Conservation (phyloP, 805 yeast genomes). For the Ogataea ganodermae region DNA sequence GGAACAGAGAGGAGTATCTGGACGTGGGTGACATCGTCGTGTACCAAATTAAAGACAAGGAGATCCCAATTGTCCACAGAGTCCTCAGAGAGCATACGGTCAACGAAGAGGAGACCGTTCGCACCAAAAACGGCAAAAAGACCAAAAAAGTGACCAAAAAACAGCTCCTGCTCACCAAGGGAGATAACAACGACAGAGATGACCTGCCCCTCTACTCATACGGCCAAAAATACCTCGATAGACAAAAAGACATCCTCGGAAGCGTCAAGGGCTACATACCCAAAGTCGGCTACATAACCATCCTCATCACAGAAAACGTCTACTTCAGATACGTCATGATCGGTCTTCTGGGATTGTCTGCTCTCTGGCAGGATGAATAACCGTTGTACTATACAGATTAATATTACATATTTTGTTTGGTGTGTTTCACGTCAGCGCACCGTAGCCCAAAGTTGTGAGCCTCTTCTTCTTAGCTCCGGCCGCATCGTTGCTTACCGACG, state of each 20-base stretch:
- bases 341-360: slow-evolving; percentile 70
- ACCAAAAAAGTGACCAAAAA: slow-evolving; percentile 13
- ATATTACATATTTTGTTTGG: not conserved
- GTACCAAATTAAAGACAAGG: slow-evolving; percentile 74
- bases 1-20: slow-evolving; percentile 74
- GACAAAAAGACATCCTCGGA: slow-evolving; percentile 79
- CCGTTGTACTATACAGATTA: not conserved
- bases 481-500: not conserved
- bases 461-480: slow-evolving; percentile 19
- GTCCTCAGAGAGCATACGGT: slow-evolving; percentile 81
- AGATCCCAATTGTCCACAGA: slow-evolving; percentile 96
- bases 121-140: slow-evolving; percentile 18
- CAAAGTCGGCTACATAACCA: slow-evolving; percentile 85
- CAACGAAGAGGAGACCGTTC: slow-evolving; percentile 18
- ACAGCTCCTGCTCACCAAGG: slow-evolving; percentile 86
- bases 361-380: slow-evolving; percentile 61
- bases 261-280: slow-evolving; percentile 94
- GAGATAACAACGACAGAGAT: slow-evolving; percentile 93
- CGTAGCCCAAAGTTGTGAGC: slow-evolving; percentile 31
- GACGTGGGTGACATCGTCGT: slow-evolving; percentile 93
- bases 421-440: slow-evolving; percentile 16
- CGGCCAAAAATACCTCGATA: slow-evolving; percentile 73
- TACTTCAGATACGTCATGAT: slow-evolving; percentile 79
- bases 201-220: slow-evolving; percentile 84
- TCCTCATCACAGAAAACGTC: slow-evolving; percentile 83